Evolutionary conservation across 257 asterid species (phyloP).

Genomic region (Solanum acaule): DNA sequence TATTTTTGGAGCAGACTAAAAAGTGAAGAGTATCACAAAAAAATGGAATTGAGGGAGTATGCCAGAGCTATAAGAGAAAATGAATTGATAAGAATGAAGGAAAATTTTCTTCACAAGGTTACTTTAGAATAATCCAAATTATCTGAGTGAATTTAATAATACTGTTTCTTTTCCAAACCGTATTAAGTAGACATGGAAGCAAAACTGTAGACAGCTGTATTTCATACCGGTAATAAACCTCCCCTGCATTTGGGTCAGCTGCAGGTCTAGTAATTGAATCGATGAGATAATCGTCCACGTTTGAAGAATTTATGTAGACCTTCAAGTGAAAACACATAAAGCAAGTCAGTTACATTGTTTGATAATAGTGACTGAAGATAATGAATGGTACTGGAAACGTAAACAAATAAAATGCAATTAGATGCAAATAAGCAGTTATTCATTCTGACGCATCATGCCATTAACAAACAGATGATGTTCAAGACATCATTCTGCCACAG

Average conservation of each 20-base stretch:
- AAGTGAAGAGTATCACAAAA: background rate
- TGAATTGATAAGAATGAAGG: background rate
- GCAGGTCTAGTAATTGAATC: conserved; percentile 77
- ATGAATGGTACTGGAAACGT: background rate
- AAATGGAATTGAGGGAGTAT: background rate
- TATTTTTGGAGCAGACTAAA: background rate
- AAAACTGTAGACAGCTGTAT: background rate
- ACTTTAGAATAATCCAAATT: background rate
- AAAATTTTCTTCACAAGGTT: background rate
- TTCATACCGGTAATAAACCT: conserved; percentile 81
- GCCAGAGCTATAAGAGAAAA: background rate
- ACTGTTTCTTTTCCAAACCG: background rate
- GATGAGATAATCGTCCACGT: conserved; percentile 79
- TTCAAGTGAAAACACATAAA: conserved; percentile 15
- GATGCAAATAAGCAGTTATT: background rate
- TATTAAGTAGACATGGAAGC: background rate
- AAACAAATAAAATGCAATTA: background rate
- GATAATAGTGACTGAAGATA: background rate
- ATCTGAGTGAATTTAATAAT: background rate
- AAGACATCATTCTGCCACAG: background rate
- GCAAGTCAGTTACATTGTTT: background rate
- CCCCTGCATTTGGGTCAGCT: conserved; percentile 84
- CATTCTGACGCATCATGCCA: background rate
- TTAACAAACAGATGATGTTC: background rate
- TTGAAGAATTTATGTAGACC: conserved; percentile 72